These are phyloP conservation scores for Lactarius pseudohatsudake DNA, from an alignment of 768 basidiomycete species.

Conservation along the genomic window DNA sequence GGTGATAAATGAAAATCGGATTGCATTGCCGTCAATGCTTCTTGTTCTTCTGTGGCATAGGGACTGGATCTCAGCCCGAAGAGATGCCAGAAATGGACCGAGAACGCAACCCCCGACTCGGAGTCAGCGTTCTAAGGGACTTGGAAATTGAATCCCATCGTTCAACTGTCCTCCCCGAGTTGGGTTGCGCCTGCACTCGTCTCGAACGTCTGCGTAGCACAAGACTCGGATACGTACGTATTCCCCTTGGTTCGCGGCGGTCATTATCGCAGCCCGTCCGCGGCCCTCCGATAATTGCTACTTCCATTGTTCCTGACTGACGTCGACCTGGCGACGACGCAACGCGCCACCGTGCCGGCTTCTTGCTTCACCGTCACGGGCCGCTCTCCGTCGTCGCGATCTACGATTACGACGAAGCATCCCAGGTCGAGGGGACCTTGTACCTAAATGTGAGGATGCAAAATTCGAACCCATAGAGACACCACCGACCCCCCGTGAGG, in stretches of 20 bases:
- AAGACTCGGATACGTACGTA: neutral
- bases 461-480: no score
- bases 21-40: neutral
- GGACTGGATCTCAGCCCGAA: neutral
- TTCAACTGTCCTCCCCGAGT: neutral
- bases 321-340: neutral
- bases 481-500: no score
- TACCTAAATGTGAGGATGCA: no score
- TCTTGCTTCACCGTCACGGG: neutral
- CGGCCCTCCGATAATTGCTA: neutral
- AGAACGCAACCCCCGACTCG: no score
- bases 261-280: neutral
- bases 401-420: neutral
- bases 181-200: neutral
- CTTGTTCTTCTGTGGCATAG: neutral
- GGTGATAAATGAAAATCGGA: neutral
- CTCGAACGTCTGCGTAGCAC: no score
- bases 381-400: neutral
- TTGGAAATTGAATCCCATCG: neutral
- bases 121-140: neutral
- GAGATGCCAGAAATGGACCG: neutral
- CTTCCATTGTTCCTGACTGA: slow-evolving; percentile 2
- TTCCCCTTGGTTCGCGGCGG: neutral
- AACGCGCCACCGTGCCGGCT: neutral
- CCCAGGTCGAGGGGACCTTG: no score